phyloP scores from a whole-genome alignment of 106 monocot genomes.

The Ottelia alismoides region DNA sequence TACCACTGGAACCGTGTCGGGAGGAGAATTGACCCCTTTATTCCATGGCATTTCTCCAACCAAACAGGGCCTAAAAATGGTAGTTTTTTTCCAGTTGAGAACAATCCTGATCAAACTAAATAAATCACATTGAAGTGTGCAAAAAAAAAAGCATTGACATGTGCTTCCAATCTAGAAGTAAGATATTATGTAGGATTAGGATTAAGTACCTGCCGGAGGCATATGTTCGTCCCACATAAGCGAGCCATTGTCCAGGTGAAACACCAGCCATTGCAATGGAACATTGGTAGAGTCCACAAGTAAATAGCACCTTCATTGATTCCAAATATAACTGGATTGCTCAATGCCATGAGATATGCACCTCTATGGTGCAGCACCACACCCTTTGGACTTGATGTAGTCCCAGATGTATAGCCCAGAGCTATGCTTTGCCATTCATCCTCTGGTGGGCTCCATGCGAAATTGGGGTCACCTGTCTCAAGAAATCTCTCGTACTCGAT shows the following conservation, averaged over 20 bases:
- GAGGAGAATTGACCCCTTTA: too few species aligned
- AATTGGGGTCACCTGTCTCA: background rate
- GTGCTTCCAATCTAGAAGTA: too few species aligned
- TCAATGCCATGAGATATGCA: conserved; percentile 66
- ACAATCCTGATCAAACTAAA: too few species aligned
- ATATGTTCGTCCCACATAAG: conserved; percentile 70
- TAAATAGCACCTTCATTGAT: conserved; percentile 61
- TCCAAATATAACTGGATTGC: conserved; percentile 63
- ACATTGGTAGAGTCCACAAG: conserved; percentile 89
- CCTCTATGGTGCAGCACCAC: conserved; percentile 85
- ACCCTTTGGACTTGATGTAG: conserved; percentile 73
- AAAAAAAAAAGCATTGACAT: too few species aligned
- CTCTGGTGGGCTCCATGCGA: conserved; percentile 17
- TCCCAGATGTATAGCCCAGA: conserved; percentile 82
- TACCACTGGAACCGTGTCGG: too few species aligned
- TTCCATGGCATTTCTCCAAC: too few species aligned
- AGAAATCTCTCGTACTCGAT: conserved; percentile 58
- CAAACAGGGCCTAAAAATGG: too few species aligned
- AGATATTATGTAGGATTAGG: too few species aligned
- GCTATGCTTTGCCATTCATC: conserved; percentile 68
- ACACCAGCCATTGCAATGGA: conserved; percentile 96
- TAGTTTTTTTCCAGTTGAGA: too few species aligned
- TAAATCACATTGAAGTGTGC: too few species aligned
- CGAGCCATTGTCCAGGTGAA: conserved; percentile 88
- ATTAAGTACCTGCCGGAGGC: too few species aligned